Base-by-base conservation (phyloP, 2,329 filamentous ascomycete genomes). In the Pezicula rhizophila region DNA sequence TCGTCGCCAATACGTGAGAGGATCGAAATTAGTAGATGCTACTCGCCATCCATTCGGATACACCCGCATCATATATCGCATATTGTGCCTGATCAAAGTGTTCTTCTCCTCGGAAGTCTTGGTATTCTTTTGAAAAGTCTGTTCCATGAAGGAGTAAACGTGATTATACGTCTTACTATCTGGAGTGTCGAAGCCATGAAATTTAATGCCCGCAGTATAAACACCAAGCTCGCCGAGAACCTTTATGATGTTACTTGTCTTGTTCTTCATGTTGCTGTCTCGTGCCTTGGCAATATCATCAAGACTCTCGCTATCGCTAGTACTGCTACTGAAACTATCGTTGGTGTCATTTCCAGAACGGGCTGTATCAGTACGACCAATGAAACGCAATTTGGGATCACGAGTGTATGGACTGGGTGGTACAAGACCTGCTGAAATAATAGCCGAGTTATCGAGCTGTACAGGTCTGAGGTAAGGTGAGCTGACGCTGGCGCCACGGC, bases 71-170 rank as follows among this genome's bases (percentile, higher is more conserved):
- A 96, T 73, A 64, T 91, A 88, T 37, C 84, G 82, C 75, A 89
- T 86, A 66, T 99, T 99, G 74, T 99, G 93, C 51, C 87, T 84
- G 60, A 92, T 86, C 23, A 97, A 77, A 3, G 86, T 76, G 53
- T 81, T 79, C 69, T 95, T 95, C 51, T 82, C 82, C 20, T 88
- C 85, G 41, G 82, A 78, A 41, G 85, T 82, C 55, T 84, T 85
- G 61, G 84, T 90, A 60, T 93, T 80, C 62, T 82, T 86, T 59
- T 89, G 82, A 60, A 96, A 96, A 5, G 85, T 89, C 49, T 84
- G 82, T 70, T 99, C 93, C 65, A 89, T 89, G 69, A 97, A 90
- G 0, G 93, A 97, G 67, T 93, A 91, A 59, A 97, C 88, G 70
- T 99, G 93, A 67, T 97, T 97, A 72, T 83, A 93, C 38, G 82